Evolutionary conservation across 75 land plant genomes (phyloP).

Genomic region (Cryptomeria japonica): DNA sequence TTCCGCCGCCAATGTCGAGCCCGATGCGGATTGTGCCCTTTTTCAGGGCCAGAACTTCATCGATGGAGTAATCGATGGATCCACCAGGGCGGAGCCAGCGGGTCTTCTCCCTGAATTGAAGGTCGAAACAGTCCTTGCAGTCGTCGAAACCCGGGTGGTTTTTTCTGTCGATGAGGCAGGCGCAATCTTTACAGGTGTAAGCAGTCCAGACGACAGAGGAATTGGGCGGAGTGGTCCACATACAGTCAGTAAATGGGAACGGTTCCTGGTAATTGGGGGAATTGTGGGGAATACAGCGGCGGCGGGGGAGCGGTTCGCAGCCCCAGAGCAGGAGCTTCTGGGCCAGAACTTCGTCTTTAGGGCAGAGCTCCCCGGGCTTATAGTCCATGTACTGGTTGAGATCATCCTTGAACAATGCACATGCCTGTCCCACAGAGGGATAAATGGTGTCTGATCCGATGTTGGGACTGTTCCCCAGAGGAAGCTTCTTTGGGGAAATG

Average conservation of each 20-base stretch:
- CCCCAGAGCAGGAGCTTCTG: constrained; percentile 62
- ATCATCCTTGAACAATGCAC: constrained; percentile 20
- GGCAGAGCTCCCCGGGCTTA: constrained; percentile 23
- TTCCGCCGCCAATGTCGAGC: constrained; percentile 87
- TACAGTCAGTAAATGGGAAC: constrained; percentile 35
- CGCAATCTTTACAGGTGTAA: too few species aligned
- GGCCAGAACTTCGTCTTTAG: constrained; percentile 39
- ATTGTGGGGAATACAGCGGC: constrained; percentile 42
- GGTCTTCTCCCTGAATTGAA: constrained; percentile 43
- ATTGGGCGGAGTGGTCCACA: too few species aligned
- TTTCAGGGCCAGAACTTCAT: constrained; percentile 72
- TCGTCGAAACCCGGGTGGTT: constrained; percentile 36
- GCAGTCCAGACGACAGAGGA: too few species aligned
- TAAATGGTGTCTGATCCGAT: constrained; percentile 17
- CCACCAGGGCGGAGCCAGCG: constrained; percentile 36
- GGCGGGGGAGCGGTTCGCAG: constrained; percentile 67
- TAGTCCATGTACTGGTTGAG: constrained; percentile 29
- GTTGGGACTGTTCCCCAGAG: constrained; percentile 24
- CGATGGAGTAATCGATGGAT: constrained; percentile 68
- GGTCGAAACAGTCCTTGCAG: constrained; percentile 75
- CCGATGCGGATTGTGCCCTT: constrained; percentile 61
- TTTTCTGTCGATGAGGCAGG: constrained; percentile 58
- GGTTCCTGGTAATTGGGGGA: constrained; percentile 29
- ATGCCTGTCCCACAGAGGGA: constrained; percentile 39
- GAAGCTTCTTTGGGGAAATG: constrained; percentile 18